A percentile compares a stretch with the other conserved stretches of the same genome.
Evolutionary conservation across 2,329 filamentous ascomycete genomes (phyloP).

Genomic region (Chrysosporium keratinophilum): DNA sequence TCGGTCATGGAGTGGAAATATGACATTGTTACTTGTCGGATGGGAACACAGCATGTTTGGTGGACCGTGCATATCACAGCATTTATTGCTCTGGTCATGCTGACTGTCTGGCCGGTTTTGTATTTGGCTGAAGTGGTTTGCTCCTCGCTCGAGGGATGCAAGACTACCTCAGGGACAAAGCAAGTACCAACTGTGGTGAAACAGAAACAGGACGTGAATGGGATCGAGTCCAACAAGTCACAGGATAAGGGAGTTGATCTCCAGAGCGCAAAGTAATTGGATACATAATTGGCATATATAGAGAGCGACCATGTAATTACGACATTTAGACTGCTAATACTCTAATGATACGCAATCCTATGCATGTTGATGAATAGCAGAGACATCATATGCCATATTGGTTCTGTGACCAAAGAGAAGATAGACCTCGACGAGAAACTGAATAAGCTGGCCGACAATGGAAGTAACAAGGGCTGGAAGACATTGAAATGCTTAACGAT

Average conservation of each 20-base stretch:
- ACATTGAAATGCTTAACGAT: no score
- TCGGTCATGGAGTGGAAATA: conserved; percentile 63
- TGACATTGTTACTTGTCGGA: conserved; percentile 64
- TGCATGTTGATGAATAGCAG: neutral
- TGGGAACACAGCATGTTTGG: conserved; percentile 87
- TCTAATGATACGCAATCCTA: neutral
- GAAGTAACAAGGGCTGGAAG: no score
- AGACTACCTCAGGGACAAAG: neutral
- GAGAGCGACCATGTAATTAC: neutral
- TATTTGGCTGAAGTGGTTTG: neutral
- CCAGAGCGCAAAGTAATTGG: neutral
- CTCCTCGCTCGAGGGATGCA: neutral
- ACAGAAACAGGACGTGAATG: neutral
- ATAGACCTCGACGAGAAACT: no score
- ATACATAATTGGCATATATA: neutral
- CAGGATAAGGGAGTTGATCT: neutral
- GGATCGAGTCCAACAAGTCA: neutral
- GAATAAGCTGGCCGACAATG: no score
- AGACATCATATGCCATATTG: no score
- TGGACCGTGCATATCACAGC: conserved; percentile 77
- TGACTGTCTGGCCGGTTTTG: conserved; percentile 18
- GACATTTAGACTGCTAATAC: neutral
- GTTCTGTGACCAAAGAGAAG: no score
- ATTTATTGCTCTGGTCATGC: conserved; percentile 38
- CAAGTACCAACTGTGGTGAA: neutral